These are phyloP conservation scores for Candida boleticola DNA, from an alignment of 805 yeast genomes.

Conservation along the genomic window DNA sequence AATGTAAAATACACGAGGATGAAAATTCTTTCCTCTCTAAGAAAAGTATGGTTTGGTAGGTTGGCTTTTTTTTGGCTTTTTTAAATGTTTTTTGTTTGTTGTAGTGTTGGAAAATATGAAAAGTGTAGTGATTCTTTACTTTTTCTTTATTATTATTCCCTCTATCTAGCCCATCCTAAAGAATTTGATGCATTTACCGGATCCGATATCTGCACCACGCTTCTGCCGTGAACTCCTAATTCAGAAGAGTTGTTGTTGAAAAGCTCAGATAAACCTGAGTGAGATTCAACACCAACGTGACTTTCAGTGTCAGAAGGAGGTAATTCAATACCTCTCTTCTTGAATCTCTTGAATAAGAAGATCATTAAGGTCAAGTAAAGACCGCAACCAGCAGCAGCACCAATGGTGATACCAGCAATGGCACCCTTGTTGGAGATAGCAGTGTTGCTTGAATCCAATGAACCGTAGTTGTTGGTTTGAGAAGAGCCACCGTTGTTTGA, in stretches of 20 bases:
- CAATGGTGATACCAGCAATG: conserved; percentile 77
- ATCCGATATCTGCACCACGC: conserved; percentile 48
- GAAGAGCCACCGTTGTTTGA: conserved; percentile 13
- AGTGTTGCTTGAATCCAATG: conserved; percentile 26
- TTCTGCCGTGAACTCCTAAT: conserved; percentile 33
- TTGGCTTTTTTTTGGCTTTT: not conserved
- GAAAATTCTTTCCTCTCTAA: not conserved
- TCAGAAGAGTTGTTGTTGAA: conserved; percentile 23
- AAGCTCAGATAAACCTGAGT: conserved; percentile 25
- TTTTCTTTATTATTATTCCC: not conserved
- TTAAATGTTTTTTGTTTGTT: not conserved
- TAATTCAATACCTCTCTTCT: conserved; percentile 36
- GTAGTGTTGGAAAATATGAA: not conserved
- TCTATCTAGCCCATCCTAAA: conserved; percentile 56
- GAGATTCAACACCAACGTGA: conserved; percentile 23
- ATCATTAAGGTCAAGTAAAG: conserved; percentile 62
- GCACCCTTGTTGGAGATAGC: conserved; percentile 30
- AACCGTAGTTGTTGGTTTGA: conserved; percentile 26
- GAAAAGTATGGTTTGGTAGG: not conserved
- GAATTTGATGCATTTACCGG: conserved; percentile 73
- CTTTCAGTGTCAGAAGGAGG: conserved; percentile 42
- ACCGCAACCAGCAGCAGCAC: conserved; percentile 76
- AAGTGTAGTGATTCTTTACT: not conserved
- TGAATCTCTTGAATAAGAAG: conserved; percentile 50
- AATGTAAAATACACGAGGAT: not conserved